phyloP scores from a whole-genome alignment of 208 protist species.

The Crithidia thermophila region DNA sequence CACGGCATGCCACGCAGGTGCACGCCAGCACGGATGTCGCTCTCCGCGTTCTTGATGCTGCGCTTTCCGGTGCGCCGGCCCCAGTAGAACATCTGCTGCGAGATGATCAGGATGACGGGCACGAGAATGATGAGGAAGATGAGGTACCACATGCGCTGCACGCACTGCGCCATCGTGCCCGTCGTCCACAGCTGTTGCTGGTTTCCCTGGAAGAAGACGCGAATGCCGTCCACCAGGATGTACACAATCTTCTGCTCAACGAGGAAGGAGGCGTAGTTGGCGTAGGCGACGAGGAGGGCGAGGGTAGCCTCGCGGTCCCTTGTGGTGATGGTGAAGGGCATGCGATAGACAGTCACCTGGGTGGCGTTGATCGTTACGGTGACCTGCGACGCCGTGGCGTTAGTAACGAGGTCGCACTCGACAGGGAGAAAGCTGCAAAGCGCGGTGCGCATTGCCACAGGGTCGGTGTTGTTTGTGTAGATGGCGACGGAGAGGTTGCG shows the following conservation, averaged over 20 bases:
- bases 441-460: slow-evolving; percentile 10
- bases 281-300: slow-evolving; percentile 46
- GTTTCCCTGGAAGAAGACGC: slow-evolving; percentile 45
- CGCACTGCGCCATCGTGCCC: slow-evolving; percentile 48
- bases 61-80: slow-evolving; percentile 55
- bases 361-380: slow-evolving; percentile 18
- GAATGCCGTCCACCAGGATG: slow-evolving; percentile 38
- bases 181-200: slow-evolving; percentile 15
- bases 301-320: slow-evolving; percentile 41
- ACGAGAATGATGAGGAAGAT: slow-evolving; percentile 82
- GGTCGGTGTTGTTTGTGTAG: slow-evolving; percentile 21
- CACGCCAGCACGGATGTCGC: slow-evolving; percentile 75
- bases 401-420: slow-evolving; percentile 38
- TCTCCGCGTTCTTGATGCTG: slow-evolving; percentile 46
- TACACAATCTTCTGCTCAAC: slow-evolving; percentile 44
- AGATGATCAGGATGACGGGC: slow-evolving; percentile 61
- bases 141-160: slow-evolving; percentile 78
- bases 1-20: slow-evolving; percentile 25
- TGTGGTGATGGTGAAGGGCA: slow-evolving; percentile 29
- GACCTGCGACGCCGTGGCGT: slow-evolving; percentile 1
- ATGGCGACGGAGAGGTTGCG: slow-evolving; percentile 33
- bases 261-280: slow-evolving; percentile 49
- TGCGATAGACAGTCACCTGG: not conserved
- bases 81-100: slow-evolving; percentile 49
- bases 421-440: slow-evolving; percentile 44